Base-by-base conservation (phyloP, 352 stramenopile species). In the Pythium insidiosum region DNA sequence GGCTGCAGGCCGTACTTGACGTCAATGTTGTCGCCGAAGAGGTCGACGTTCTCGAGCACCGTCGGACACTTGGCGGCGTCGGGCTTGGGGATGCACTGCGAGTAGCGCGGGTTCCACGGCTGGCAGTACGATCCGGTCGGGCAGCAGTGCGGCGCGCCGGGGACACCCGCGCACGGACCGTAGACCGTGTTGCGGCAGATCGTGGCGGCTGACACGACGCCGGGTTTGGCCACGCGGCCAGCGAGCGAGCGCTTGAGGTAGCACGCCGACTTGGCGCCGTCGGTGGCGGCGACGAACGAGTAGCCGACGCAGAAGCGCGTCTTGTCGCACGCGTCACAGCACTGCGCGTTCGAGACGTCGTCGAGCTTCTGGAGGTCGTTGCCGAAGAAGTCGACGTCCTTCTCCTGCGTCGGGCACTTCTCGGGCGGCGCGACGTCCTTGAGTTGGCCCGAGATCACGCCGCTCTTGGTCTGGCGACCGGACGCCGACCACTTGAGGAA, bases 71-170 rank as follows among this genome's bases (percentile, higher is more conserved):
- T 67, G 13, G 33, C 30, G n/a, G 37, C 55, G 6, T 54, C 22
- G 1, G 71, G 66, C 3, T 52, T 41, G 5, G 55, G 37, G 26
- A 81, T 48, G 28, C 71, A 81, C 47, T 84, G 71, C 45, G 79
- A 84, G 56, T 72, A 84, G 1, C 46, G 57, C 5, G 56, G 38
- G 39, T 78, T 81, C 71, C 71, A 84, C 6, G 71, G 71, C 37
- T 84, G 71, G 49, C 71, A 84, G 63, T 65, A 80, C 3, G 56
- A 47, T 33, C 53, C 56, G 9, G 34, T 34, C 6, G 56, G 56
- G 25, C 71, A 84, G 63, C 71, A 84, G n/a, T 44, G 48, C 4
- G 53, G 5, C 0, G 66, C 68, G 4, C 24, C 57, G 16, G 66
- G 47, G 13, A 47, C 45, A 9, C 68, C 68, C 16, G 65, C 68